Percentiles rank a stretch among this genome's conserved stretches.
Conservation (phyloP, 2,329 filamentous ascomycete genomes). For the Fusarium ramigenum region DNA sequence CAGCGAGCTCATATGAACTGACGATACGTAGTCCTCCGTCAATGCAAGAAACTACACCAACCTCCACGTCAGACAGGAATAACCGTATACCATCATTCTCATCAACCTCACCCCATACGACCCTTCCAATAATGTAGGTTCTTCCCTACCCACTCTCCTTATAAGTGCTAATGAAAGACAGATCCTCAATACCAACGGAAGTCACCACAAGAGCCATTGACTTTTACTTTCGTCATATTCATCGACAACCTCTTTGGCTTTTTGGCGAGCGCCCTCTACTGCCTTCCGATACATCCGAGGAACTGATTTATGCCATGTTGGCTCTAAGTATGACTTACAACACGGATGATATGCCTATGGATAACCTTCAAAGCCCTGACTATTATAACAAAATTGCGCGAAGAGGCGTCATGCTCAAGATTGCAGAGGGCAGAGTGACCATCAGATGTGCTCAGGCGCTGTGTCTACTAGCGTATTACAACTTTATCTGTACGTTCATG, state of each 20-base stretch:
- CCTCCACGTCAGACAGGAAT: not conserved
- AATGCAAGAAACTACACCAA: not conserved
- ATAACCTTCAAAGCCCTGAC: not conserved
- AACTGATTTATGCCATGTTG: not conserved
- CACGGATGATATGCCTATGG: rapidly evolving
- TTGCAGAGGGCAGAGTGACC: conserved; percentile 6
- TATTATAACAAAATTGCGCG: conserved; percentile 3
- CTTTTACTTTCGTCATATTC: conserved; percentile 19
- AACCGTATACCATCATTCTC: not conserved
- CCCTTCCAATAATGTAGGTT: not conserved
- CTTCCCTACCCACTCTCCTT: rapidly evolving
- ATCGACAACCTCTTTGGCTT: conserved; percentile 28
- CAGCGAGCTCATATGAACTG: rapidly evolving
- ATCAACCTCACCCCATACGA: not conserved
- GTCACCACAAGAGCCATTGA: not conserved
- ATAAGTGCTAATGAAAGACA: rapidly evolving
- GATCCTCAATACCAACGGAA: not conserved
- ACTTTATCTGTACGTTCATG: not conserved
- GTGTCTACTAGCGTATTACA: conserved; percentile 12
- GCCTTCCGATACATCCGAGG: not conserved
- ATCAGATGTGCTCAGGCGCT: conserved; percentile 7
- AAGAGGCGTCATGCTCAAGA: conserved; percentile 10
- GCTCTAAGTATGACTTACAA: not conserved
- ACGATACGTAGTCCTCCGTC: not conserved
- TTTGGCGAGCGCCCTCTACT: not conserved